phyloP scores from a whole-genome alignment of 164 flowering plant species.

The Piper longum region DNA sequence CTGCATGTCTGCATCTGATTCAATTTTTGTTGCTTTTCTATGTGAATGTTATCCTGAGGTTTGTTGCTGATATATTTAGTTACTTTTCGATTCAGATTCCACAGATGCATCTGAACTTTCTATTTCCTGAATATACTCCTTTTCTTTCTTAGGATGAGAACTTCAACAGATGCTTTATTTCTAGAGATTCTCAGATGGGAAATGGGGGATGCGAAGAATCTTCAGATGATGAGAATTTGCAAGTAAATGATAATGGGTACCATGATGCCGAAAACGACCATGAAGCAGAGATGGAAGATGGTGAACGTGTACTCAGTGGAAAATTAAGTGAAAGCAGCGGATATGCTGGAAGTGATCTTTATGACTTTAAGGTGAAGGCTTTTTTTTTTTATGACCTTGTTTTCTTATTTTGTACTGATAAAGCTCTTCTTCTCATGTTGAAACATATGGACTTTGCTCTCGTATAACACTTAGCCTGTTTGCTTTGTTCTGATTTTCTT shows the following conservation, averaged over 20 bases:
- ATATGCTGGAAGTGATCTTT: slow-evolving; percentile 75
- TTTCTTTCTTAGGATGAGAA: slow-evolving; percentile 52
- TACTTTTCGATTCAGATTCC: not conserved
- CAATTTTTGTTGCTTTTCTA: no score
- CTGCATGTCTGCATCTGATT: no score
- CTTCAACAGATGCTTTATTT: slow-evolving; percentile 66
- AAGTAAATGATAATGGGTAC: slow-evolving; percentile 62
- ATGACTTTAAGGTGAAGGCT: slow-evolving; percentile 62
- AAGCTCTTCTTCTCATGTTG: not conserved
- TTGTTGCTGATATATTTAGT: not conserved
- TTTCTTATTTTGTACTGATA: not conserved
- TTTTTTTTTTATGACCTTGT: not conserved
- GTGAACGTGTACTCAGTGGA: slow-evolving; percentile 69
- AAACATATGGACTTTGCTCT: no score
- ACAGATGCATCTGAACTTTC: not conserved
- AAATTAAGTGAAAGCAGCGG: slow-evolving; percentile 90
- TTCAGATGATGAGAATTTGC: slow-evolving; percentile 61
- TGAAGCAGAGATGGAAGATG: slow-evolving; percentile 59
- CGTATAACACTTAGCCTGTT: not conserved
- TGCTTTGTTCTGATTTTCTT: not conserved
- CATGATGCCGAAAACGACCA: slow-evolving; percentile 85
- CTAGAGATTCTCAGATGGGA: slow-evolving; percentile 72
- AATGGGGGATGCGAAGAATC: slow-evolving; percentile 82
- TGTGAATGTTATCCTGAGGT: not conserved
- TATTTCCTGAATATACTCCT: not conserved